Conservation (phyloP, 306 rosid species). For the Pueraria montana region DNA sequence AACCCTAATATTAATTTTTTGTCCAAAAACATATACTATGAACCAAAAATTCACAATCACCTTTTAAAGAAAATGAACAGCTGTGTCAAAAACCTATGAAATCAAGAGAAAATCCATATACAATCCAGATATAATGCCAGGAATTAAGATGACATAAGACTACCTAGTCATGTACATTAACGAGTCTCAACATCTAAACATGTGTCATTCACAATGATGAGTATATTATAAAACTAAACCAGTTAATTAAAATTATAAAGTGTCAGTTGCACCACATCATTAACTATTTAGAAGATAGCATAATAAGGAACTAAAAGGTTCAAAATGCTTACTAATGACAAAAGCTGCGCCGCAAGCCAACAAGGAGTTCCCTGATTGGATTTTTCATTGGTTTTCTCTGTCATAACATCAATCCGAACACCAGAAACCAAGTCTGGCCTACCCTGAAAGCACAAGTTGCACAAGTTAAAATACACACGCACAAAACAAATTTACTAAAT, state of each 20-base stretch:
- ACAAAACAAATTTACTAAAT: constrained; percentile 37
- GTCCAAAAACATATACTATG: constrained; percentile 16
- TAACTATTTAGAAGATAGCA: constrained; percentile 30
- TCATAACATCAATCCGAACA: constrained; percentile 80
- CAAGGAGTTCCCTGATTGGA: constrained; percentile 56
- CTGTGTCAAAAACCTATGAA: constrained; percentile 19
- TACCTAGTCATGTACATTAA: constrained; percentile 17
- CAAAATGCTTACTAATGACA: constrained; percentile 70
- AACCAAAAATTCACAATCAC: constrained; percentile 19
- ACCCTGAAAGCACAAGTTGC: constrained; percentile 63
- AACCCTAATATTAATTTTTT: not conserved
- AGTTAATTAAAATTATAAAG: constrained; percentile 15
- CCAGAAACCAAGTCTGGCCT: constrained; percentile 84
- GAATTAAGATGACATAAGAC: constrained; percentile 34
- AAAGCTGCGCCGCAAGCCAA: constrained; percentile 73
- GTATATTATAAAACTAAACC: constrained; percentile 10
- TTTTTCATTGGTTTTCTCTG: constrained; percentile 64
- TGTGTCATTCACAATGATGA: constrained; percentile 26
- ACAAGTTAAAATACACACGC: constrained; percentile 4
- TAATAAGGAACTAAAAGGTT: constrained; percentile 24
- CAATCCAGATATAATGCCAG: not conserved
- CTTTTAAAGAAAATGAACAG: constrained; percentile 29
- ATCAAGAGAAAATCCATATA: constrained; percentile 16
- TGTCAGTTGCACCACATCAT: constrained; percentile 11
- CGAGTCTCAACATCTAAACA: constrained; percentile 7